Evolutionary conservation across 176 grass and related monocot species (phyloP).

Genomic region (Rhynchospora tenuis): DNA sequence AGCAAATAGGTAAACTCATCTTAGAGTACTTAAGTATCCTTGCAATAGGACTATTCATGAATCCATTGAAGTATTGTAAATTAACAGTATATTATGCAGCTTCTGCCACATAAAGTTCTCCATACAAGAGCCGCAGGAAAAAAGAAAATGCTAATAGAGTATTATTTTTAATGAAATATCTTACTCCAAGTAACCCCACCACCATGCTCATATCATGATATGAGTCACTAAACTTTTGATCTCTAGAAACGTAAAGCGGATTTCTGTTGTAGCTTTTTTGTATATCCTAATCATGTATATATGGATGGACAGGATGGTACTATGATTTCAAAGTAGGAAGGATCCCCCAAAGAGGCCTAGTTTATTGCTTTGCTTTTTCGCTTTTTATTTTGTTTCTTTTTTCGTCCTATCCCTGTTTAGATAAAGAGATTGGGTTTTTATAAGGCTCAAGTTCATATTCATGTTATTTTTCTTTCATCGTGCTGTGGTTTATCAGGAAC

Average conservation of each 20-base stretch:
- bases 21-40: background rate
- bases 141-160: background rate
- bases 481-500: background rate
- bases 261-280: background rate
- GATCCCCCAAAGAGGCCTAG: too few species aligned
- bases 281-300: background rate
- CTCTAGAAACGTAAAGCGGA: constrained; percentile 6
- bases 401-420: background rate
- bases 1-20: too few species aligned
- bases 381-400: background rate
- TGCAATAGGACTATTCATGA: background rate
- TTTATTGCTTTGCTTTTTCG: background rate
- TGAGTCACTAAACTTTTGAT: background rate
- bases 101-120: background rate
- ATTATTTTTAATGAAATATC: background rate
- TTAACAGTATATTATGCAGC: background rate
- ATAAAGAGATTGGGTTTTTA: background rate
- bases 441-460: background rate
- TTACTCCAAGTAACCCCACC: background rate
- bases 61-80: background rate
- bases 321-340: too few species aligned
- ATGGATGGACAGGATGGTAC: too few species aligned
- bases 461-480: background rate
- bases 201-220: background rate
- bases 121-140: background rate